phyloP scores from a whole-genome alignment of 495 filamentous ascomycete species.

The Xylaria palmicola region DNA sequence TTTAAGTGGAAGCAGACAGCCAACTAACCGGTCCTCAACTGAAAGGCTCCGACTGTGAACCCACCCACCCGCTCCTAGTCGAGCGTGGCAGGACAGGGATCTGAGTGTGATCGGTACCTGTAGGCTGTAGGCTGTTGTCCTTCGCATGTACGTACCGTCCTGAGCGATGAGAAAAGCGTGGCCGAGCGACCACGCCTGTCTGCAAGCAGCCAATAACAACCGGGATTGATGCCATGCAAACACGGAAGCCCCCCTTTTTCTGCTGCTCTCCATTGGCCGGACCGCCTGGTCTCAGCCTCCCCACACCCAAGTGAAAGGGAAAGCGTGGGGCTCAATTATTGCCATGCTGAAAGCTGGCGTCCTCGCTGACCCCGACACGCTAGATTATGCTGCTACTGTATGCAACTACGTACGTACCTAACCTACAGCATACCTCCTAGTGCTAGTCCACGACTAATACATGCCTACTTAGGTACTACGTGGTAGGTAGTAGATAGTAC shows the following conservation, averaged over 20 bases:
- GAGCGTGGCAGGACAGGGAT: constrained; percentile 12
- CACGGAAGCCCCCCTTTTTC: not conserved
- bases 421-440: too few species aligned
- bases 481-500: too few species aligned
- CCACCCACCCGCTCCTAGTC: not conserved
- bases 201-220: constrained; percentile 1
- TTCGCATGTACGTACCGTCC: not conserved
- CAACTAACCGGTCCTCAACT: not conserved
- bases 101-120: constrained; percentile 11
- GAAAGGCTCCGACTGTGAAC: constrained; percentile 1
- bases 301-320: constrained; percentile 10
- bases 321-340: not conserved
- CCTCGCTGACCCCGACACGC: constrained; percentile 6
- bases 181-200: too few species aligned
- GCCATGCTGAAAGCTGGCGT: constrained; percentile 1
- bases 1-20: not conserved
- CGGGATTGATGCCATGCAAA: not conserved
- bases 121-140: not conserved
- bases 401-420: too few species aligned
- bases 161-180: too few species aligned
- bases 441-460: too few species aligned
- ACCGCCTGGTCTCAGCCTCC: not conserved
- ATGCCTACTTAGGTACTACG: too few species aligned
- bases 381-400: too few species aligned
- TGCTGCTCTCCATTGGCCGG: not conserved